Evolutionary conservation across 768 basidiomycete genomes (phyloP), one percentile per base, ranked within the genome.

Genomic region (Peribolospora kevripleyi): DNA sequence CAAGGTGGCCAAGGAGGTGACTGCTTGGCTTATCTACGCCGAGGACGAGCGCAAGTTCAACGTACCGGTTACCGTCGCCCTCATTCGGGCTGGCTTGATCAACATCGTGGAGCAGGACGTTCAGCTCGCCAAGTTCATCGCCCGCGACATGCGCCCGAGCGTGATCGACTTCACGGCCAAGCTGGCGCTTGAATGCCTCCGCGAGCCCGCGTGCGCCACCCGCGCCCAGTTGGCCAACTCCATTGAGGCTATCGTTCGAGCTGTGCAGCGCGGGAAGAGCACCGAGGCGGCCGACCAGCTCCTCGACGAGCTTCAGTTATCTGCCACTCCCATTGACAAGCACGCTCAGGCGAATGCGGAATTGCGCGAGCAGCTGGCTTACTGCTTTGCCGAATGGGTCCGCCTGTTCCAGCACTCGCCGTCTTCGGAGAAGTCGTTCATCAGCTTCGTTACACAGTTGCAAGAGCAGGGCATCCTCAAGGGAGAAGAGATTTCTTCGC

Each of bases 1-100:
- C 61, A 85, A 91, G 60, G 91, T 95, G 48, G 84, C 82, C 13
- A 88, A 88, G 67, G 93, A 98, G 69, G 93, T 91, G 5, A 82
- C 88, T 51, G 84, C 83, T 2, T 98, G 93, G 93, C 71, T 98
- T 50, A 70, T 95, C 48, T 93, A 87, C 65, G 84, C 93, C 3
- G 90, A 97, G 65, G 93, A 98, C 65, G 84, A 90, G 85, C 85
- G 93, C 62, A 98, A 98, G 70, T 82, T 84, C 69, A 95, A 95
- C 64, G 80, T 97, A 8, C 77, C 87, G 8, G 91, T 93, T 60
- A 93, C 88, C 0, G 78, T 85, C 39, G 83, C 85, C 2, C 74
- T 98, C 43, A 71, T 97, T 54, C 78, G 82, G 48, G 83, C 83
- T 54, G 79, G 82, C 51, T 75, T 97, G 36, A 74, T 98, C 65